Evolutionary conservation across 176 grass and related monocot genomes (phyloP).

Genomic region (Pontederia paniculata): DNA sequence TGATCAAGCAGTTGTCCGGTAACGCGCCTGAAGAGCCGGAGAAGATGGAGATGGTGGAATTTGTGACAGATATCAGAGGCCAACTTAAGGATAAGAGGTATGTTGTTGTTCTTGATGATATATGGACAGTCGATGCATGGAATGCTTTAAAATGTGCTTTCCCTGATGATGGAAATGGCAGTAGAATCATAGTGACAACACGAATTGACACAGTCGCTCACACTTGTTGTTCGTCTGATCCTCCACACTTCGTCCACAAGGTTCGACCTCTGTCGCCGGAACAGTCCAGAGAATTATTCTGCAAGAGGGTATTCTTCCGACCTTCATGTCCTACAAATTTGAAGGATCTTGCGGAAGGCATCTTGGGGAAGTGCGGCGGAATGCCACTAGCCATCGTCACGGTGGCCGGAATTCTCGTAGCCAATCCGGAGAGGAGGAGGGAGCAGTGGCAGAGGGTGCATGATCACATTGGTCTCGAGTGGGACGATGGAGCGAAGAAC

Average conservation of each 20-base stretch:
- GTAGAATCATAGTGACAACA: slow-evolving; percentile 29
- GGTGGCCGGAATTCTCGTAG: slow-evolving; percentile 37
- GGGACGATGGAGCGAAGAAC: not conserved
- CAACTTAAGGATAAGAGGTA: not conserved
- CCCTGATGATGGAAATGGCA: not conserved
- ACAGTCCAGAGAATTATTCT: slow-evolving; percentile 2
- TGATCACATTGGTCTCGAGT: too few relatives aligned
- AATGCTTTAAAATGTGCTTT: slow-evolving; percentile 1
- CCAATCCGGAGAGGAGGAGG: not conserved
- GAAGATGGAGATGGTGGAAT: not conserved
- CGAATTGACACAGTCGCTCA: not conserved
- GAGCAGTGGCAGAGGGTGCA: too few relatives aligned
- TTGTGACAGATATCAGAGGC: not conserved
- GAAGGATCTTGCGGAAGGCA: not conserved
- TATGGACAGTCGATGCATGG: slow-evolving; percentile 13
- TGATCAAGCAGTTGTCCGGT: not conserved
- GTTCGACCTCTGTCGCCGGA: not conserved
- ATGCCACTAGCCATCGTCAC: slow-evolving; percentile 42
- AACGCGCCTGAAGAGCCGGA: not conserved
- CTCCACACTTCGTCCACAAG: not conserved
- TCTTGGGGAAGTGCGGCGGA: slow-evolving; percentile 30
- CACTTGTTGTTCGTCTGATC: not conserved
- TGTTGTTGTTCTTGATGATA: not conserved
- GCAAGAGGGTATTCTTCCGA: slow-evolving; percentile 1
- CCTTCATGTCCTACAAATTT: not conserved